Evolutionary conservation across 2,329 filamentous ascomycete genomes (phyloP), one percentile per base, ranked within the genome.

Genomic region (Epichloe hybrida): DNA sequence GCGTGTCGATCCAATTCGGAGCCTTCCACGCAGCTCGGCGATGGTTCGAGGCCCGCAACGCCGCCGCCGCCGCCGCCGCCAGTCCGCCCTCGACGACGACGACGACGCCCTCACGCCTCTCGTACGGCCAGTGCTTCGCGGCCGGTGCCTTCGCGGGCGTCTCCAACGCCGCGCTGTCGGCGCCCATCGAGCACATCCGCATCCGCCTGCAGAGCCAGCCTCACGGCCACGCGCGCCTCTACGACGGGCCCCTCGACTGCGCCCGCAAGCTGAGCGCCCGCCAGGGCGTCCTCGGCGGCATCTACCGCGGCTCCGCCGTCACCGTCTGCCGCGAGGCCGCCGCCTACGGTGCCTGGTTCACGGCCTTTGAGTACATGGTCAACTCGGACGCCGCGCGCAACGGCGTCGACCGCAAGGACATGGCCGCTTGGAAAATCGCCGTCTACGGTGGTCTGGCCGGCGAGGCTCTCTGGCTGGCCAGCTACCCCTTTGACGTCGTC

Each of bases 1-100:
- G 93, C 67, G 90, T 93, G 44, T 96, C 89, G n/a, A 85, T 98
- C 93, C 93, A 98, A 74, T 98, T 98, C 68, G 93, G 90, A 56
- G 93, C 86, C 61, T 98, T 97, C 76, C 89, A 96, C 74, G 84
- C 86, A 63, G 90, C 91, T 8, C 86, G 88, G 53, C 87, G 93
- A 53, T 84, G 79, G 62, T 82, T 98, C 65, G 91, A 97, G 72
- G 72, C 79, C 43, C 76, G 77, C 57, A 95, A 95, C 23, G 23
- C 6, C 69, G 66, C 71, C 76, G 17, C 17, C 57, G 95, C 95
- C 23, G 23, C 6, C 69, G 66, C 71, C 76, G 17, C 17, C 17
- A 74, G 44, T 74, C 45, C 73, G 83, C 54, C 59, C 55, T 65
- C 64, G 58, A 15, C 41, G 1, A n/a, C 12, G 3, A 17, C 17